These are phyloP conservation scores for Leccinum disarticulatum DNA, from an alignment of 768 basidiomycete species.

Conservation along the genomic window DNA sequence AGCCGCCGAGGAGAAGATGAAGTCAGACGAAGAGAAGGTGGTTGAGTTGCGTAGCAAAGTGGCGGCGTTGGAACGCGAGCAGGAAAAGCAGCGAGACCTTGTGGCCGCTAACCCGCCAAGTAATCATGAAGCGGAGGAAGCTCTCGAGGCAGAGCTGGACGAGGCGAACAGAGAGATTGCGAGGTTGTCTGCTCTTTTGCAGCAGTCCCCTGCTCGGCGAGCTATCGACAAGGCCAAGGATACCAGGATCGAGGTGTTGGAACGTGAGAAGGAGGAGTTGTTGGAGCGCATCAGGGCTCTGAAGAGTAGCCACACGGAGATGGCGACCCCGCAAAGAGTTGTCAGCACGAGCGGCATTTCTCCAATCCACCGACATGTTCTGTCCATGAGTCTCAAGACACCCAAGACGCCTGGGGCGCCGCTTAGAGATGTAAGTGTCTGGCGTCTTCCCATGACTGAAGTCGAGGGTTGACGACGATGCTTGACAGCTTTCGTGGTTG, in stretches of 20 bases:
- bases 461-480: constrained; percentile 8
- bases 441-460: background rate
- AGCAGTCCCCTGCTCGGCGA: constrained; percentile 71
- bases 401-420: constrained; percentile 82
- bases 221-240: constrained; percentile 80
- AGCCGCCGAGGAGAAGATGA: constrained; percentile 71
- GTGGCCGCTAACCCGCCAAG: constrained; percentile 18
- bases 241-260: constrained; percentile 69
- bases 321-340: constrained; percentile 57
- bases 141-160: constrained; percentile 74
- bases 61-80: constrained; percentile 56
- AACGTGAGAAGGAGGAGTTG: constrained; percentile 75
- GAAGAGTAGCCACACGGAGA: constrained; percentile 50
- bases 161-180: constrained; percentile 76
- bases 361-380: constrained; percentile 72
- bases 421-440: constrained; percentile 62
- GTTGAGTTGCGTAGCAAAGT: constrained; percentile 52
- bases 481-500: constrained; percentile 66
- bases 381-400: constrained; percentile 64
- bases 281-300: constrained; percentile 65
- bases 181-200: constrained; percentile 60
- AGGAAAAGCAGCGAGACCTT: constrained; percentile 37
- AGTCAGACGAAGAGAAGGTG: constrained; percentile 55
- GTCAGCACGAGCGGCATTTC: constrained; percentile 62
- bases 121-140: constrained; percentile 57